Evolutionary conservation across 768 basidiomycete genomes (phyloP), one percentile per base, ranked within the genome.

Genomic region (Leccinum disarticulatum): DNA sequence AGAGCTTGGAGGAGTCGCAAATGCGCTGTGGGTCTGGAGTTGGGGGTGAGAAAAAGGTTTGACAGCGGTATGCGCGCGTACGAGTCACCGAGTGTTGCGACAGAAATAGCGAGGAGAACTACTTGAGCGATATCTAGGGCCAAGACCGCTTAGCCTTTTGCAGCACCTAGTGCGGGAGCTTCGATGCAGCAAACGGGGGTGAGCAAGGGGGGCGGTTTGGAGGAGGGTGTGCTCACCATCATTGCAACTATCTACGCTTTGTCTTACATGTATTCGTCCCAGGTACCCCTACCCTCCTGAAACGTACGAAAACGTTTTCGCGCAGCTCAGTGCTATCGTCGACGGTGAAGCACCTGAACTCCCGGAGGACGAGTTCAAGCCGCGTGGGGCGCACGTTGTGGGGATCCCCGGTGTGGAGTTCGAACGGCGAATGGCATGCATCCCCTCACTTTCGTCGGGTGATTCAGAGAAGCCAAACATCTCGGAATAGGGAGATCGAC

Each of bases 291-390:
- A 97, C 70, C 96, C 96, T 31, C 95, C 95, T 30, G 95, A 98
- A 77, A 96, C 94, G 7, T 99, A 97, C 73, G 85, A 87, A 59
- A 98, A 98, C 72, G 95, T 98, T 15, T 97, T 99, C 75, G 96
- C 95, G 3, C 96, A 99, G 71, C 77, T 91, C 43, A 92, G 89
- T n/a, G 95, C 96, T 4, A 99, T 99, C 62, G 95, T 99, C 3
- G 88, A 97, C 63, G 96, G 95, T 1, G 91, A 94, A 57, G 90
- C 95, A 10, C 96, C 96, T 4, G 86, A 85, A 36, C 77, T 99
- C 33, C 95, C 95, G 0, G 84, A 83, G 19, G 81, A 85, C 1
- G 78, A 77, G 76, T 54, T 76, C 76, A 1, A 89, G 75, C 28
- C 64, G 68, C 13, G 71, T 60, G 27, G 63, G 59, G 14, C 63